Evolutionary conservation across 306 rosid species (phyloP).

Genomic region (Benincasa hispida): DNA sequence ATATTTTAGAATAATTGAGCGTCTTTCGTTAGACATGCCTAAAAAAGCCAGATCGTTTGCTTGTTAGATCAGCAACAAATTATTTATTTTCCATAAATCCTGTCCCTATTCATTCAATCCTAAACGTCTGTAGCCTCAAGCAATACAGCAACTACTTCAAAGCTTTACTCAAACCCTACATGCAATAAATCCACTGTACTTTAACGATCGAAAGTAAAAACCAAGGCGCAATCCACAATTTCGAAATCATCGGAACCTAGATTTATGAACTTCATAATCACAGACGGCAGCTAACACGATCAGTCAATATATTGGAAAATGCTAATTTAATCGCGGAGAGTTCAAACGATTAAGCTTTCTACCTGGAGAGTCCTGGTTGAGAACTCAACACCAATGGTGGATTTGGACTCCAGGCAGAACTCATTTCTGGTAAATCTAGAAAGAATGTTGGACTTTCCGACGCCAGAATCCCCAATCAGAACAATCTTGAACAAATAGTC

Average conservation of each 20-base stretch:
- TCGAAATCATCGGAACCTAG: not conserved
- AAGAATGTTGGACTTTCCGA: slow-evolving; percentile 92
- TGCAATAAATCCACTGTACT: not conserved
- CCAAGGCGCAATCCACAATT: not conserved
- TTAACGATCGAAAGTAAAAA: not conserved
- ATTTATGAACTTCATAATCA: not conserved
- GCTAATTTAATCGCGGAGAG: not conserved
- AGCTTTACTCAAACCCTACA: not conserved
- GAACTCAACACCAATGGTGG: slow-evolving; percentile 95
- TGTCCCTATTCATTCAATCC: not conserved
- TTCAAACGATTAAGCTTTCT: slow-evolving; percentile 6
- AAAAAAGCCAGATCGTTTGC: not conserved
- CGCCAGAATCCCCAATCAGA: slow-evolving; percentile 95
- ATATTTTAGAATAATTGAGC: not conserved
- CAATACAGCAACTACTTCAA: not conserved
- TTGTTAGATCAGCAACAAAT: not conserved
- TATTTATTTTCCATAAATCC: not conserved
- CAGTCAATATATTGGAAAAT: not conserved
- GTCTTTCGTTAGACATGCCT: not conserved
- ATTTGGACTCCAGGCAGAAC: slow-evolving; percentile 93
- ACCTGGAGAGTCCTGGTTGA: slow-evolving; percentile 98
- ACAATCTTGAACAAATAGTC: slow-evolving; percentile 96
- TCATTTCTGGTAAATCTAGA: slow-evolving; percentile 96
- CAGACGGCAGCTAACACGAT: not conserved
- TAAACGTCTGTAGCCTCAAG: not conserved